A percentile compares a stretch with the other conserved stretches of the same genome.
Conservation (phyloP, 257 asterid genomes). For the Rehmannia glutinosa region DNA sequence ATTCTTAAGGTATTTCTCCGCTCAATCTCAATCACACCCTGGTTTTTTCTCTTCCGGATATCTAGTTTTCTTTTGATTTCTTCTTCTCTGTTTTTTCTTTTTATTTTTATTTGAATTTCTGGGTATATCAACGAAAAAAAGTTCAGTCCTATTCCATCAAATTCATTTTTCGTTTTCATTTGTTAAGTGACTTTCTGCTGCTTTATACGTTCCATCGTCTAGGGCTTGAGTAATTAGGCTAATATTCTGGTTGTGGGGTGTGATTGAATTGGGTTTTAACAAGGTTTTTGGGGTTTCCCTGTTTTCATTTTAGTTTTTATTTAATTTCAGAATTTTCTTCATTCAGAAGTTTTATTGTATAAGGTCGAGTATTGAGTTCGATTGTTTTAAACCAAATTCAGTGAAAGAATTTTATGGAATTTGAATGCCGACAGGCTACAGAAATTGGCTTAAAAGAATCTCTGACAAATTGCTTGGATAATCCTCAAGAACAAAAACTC, state of each 20-base stretch:
- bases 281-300: neutral
- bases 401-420: conserved; percentile 67
- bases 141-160: too few species aligned
- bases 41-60: neutral
- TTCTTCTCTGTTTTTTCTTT: too few species aligned
- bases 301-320: neutral
- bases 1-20: too few species aligned
- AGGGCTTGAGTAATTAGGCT: conserved; percentile 22
- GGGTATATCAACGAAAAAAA: too few species aligned
- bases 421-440: conserved; percentile 71
- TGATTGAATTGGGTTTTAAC: conserved; percentile 44
- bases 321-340: conserved; percentile 1
- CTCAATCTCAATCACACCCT: conserved; percentile 30
- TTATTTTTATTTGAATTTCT: too few species aligned
- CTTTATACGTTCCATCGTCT: too few species aligned
- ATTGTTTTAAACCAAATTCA: conserved; percentile 11
- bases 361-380: conserved; percentile 6
- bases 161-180: too few species aligned
- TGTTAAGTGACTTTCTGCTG: too few species aligned
- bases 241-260: conserved; percentile 25
- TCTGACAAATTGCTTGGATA: conserved; percentile 31
- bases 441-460: conserved; percentile 28
- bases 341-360: neutral
- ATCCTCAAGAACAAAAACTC: conserved; percentile 20
- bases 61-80: too few species aligned